Evolutionary conservation across 2,329 filamentous ascomycete genomes (phyloP).

Genomic region (Pseudophaeomoniella oleicola): DNA sequence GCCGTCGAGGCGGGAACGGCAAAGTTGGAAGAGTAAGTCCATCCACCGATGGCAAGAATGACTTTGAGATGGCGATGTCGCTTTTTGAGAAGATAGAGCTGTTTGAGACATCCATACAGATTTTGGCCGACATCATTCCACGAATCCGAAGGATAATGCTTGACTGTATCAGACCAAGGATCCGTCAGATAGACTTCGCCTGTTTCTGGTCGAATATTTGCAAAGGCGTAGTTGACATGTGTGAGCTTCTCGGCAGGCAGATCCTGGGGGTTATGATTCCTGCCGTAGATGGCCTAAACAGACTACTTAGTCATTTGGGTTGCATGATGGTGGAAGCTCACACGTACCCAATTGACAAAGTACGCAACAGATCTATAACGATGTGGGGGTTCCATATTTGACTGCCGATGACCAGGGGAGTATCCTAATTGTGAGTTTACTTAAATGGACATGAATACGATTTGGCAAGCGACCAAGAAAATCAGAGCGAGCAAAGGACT

Average conservation of each 20-base stretch:
- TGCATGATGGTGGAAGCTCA: slow-evolving; percentile 1
- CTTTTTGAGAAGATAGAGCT: slow-evolving; percentile 64
- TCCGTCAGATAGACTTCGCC: slow-evolving; percentile 71
- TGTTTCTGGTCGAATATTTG: slow-evolving; percentile 62
- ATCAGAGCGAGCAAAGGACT: too few relatives aligned
- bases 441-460: too few relatives aligned
- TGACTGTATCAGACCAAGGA: slow-evolving; percentile 52
- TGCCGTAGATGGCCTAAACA: slow-evolving; percentile 64
- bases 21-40: slow-evolving; percentile 70
- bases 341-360: slow-evolving; percentile 30
- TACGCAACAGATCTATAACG: slow-evolving; percentile 24
- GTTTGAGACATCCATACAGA: slow-evolving; percentile 64
- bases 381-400: too few relatives aligned
- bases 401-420: too few relatives aligned
- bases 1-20: slow-evolving; percentile 49
- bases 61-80: slow-evolving; percentile 62
- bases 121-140: slow-evolving; percentile 55
- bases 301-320: not conserved
- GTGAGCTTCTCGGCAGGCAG: slow-evolving; percentile 70
- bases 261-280: slow-evolving; percentile 74
- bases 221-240: slow-evolving; percentile 83
- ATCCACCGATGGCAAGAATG: slow-evolving; percentile 72
- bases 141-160: slow-evolving; percentile 54
- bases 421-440: too few relatives aligned
- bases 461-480: too few relatives aligned